phyloP scores from a whole-genome alignment of 2,329 filamentous ascomycete genomes.

The Paecilomyces variotii region DNA sequence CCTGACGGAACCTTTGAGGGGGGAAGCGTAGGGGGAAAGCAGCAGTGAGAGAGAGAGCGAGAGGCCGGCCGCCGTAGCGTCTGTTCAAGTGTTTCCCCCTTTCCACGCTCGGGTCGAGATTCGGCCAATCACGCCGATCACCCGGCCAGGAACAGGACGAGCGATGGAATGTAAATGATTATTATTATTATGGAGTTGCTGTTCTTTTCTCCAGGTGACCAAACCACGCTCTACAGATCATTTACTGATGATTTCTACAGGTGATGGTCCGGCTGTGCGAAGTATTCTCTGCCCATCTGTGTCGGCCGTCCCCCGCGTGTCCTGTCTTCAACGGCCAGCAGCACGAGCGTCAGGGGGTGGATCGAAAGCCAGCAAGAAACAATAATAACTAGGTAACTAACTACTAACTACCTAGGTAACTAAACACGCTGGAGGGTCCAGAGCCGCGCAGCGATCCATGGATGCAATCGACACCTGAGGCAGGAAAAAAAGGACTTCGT shows the following conservation, averaged over 20 bases:
- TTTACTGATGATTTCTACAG: no score
- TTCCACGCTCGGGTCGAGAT: constrained; percentile 6
- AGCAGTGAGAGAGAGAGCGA: background rate
- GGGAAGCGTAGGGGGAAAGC: constrained; percentile 1
- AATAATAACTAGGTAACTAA: background rate
- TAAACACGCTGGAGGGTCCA: background rate
- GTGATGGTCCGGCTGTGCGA: no score
- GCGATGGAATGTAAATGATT: background rate
- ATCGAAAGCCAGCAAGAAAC: background rate
- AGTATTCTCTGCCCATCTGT: no score
- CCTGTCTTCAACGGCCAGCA: background rate
- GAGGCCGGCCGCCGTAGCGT: background rate
- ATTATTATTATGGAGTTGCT: no score
- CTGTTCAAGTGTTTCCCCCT: constrained; percentile 20
- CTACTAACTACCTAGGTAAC: background rate
- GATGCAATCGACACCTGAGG: background rate
- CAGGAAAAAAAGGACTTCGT: background rate
- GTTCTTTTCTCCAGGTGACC: no score
- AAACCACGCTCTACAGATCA: no score
- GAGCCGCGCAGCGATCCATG: background rate
- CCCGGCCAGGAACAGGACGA: background rate
- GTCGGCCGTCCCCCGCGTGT: background rate
- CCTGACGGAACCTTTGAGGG: constrained; percentile 12
- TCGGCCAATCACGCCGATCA: constrained; percentile 16
- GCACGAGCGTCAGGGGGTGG: background rate